Percentiles rank a stretch among this genome's conserved stretches.
phyloP scores from a whole-genome alignment of 805 yeast species.

The Candida lessepsii region DNA sequence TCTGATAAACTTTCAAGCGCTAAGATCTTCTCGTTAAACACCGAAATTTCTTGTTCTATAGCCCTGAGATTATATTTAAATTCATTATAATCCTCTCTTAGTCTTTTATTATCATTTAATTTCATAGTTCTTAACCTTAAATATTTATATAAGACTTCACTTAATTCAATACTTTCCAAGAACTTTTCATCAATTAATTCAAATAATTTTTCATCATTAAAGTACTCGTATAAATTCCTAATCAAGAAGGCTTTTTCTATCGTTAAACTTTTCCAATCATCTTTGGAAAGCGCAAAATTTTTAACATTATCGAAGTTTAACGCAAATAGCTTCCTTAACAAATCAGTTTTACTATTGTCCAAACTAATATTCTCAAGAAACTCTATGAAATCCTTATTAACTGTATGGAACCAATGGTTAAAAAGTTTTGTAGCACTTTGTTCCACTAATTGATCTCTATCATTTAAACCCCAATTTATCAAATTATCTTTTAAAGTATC shows the following conservation, averaged over 20 bases:
- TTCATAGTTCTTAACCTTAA: constrained; percentile 44
- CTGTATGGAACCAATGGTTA: constrained; percentile 69
- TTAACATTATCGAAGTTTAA: constrained; percentile 61
- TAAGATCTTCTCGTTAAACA: neutral
- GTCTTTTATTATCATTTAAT: constrained; percentile 21
- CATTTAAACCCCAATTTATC: constrained; percentile 82
- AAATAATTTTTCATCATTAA: constrained; percentile 50
- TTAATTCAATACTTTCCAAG: constrained; percentile 77
- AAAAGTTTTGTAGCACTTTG: constrained; percentile 72
- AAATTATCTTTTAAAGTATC: constrained; percentile 61
- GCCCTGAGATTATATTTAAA: constrained; percentile 11
- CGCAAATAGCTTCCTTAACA: constrained; percentile 58
- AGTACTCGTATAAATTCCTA: constrained; percentile 63
- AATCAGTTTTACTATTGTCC: constrained; percentile 46
- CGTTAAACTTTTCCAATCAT: constrained; percentile 66
- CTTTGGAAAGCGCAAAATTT: constrained; percentile 58
- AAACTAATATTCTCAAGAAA: constrained; percentile 72
- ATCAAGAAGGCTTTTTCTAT: constrained; percentile 75
- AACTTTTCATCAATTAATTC: constrained; percentile 64
- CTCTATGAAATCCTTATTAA: constrained; percentile 68
- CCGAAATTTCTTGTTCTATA: constrained; percentile 19
- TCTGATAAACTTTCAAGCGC: constrained; percentile 9
- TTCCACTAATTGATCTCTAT: constrained; percentile 73
- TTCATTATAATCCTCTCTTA: constrained; percentile 21
- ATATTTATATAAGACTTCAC: constrained; percentile 56